Evolutionary conservation across 108 stramenopile genomes (phyloP), one percentile per base, ranked within the genome.

Genomic region (Discostella stelligeroides): DNA sequence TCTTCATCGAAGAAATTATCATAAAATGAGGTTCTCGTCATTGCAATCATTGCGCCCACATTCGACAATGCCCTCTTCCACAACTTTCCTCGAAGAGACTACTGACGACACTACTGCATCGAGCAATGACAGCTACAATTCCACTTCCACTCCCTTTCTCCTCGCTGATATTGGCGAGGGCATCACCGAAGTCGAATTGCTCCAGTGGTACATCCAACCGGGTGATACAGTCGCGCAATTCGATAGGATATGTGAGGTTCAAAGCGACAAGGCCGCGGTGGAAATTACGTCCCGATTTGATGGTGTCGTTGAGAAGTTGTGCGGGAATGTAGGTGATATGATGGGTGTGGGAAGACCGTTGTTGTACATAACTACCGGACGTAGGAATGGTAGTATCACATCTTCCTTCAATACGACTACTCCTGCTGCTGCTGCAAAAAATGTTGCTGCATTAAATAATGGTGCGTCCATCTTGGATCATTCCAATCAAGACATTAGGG

Each of bases 81-180:
- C 30, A 11, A n/a, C 34, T 5, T 34, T n/a, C 0, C 12, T 39
- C 37, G 43, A 59, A 43, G 20, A 45, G 0, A 39, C 37, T 39
- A 60, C 37, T 53, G 64, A 49, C 47, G 45, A 34, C 29, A 51
- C 42, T 13, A 48, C 43, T 34, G 34, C 37, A n/a, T 62, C 30
- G 20, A 27, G 37, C 11, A 53, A 38, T 4, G 25, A 8, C 15
- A 38, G 1, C 18, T 27, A 45, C 7, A 24, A n/a, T n/a, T n/a
- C 70, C 37, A 56, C 25, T 21, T 57, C 60, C 23, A 82, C 72
- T 17, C 92, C 92, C n/a, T 94, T 94, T 75, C 62, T 89, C 48
- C 80, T 95, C 27, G 94, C 96, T 7, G 99, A 99, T 54, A 98
- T 99, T 78, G 99, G 99, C 48, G 99, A 99, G 69, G 99, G 99